Percentiles rank a stretch among this genome's conserved stretches.
These are phyloP conservation scores for Apiotrichum brassicae DNA, from an alignment of 1,284 basidiomycete genomes.

Conservation along the genomic window DNA sequence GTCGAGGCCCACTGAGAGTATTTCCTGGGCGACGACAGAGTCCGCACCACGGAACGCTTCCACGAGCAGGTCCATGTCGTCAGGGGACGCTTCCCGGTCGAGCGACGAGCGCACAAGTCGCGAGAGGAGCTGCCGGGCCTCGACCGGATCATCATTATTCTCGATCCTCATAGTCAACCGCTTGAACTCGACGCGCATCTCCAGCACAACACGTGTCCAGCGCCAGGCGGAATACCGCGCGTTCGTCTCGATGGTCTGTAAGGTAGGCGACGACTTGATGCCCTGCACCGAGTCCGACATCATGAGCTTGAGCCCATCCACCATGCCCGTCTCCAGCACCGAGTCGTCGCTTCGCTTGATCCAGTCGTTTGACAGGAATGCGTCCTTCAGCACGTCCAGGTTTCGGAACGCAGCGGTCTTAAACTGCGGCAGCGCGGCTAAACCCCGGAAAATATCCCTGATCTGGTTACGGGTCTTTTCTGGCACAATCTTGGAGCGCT, in stretches of 20 bases:
- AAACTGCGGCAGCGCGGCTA: slow-evolving; percentile 39
- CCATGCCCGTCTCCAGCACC: slow-evolving; percentile 38
- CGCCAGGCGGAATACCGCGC: slow-evolving; percentile 39
- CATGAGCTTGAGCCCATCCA: slow-evolving; percentile 41
- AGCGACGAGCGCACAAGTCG: slow-evolving; percentile 31
- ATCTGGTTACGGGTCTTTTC: slow-evolving; percentile 23
- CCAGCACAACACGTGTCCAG: slow-evolving; percentile 42
- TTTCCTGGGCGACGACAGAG: slow-evolving; percentile 35
- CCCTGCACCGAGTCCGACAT: slow-evolving; percentile 38
- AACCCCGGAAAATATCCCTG: slow-evolving; percentile 21
- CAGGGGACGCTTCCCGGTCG: slow-evolving; percentile 32
- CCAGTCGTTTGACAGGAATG: slow-evolving; percentile 42
- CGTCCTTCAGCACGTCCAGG: slow-evolving; percentile 42
- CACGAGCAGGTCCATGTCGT: slow-evolving; percentile 42
- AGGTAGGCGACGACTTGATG: slow-evolving; percentile 10
- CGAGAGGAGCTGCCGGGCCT: slow-evolving; percentile 31
- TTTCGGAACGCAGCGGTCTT: slow-evolving; percentile 44
- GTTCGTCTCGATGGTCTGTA: slow-evolving; percentile 25
- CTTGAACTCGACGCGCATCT: slow-evolving; percentile 45
- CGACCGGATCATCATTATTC: slow-evolving; percentile 29
- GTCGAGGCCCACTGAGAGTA: slow-evolving; percentile 36
- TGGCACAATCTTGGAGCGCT: slow-evolving; percentile 21
- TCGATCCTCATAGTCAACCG: slow-evolving; percentile 35
- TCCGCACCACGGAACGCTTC: slow-evolving; percentile 43
- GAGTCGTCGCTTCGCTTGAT: slow-evolving; percentile 29